These are phyloP conservation scores for Zymoseptoria ardabiliae DNA, from an alignment of 2,329 filamentous ascomycete species.

Conservation along the genomic window DNA sequence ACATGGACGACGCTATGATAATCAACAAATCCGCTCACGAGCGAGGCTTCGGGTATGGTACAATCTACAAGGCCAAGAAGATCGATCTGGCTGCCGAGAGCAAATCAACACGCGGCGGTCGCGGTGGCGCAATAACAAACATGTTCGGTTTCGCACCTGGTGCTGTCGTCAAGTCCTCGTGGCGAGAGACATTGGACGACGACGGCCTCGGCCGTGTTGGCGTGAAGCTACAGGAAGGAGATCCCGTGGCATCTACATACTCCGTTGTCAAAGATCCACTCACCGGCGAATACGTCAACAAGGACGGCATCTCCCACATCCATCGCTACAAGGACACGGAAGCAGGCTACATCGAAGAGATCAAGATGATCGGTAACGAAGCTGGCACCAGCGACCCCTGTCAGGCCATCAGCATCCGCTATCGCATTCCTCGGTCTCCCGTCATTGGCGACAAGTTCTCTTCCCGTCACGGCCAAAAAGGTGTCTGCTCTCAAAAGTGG, in stretches of 20 bases:
- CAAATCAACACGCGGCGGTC: slow-evolving; percentile 39
- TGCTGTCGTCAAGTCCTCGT: slow-evolving; percentile 61
- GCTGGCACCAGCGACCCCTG: slow-evolving; percentile 70
- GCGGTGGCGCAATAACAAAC: slow-evolving; percentile 60
- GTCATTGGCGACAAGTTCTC: slow-evolving; percentile 99
- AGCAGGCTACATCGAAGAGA: slow-evolving; percentile 82
- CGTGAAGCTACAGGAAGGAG: slow-evolving; percentile 67
- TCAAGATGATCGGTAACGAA: slow-evolving; percentile 82
- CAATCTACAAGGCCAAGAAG: slow-evolving; percentile 96
- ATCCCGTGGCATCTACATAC: slow-evolving; percentile 83
- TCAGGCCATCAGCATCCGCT: slow-evolving; percentile 86
- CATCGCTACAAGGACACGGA: slow-evolving; percentile 94
- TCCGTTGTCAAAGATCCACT: slow-evolving; percentile 67
- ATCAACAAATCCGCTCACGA: slow-evolving; percentile 96
- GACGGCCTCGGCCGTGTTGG: slow-evolving; percentile 84
- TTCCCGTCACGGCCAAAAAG: slow-evolving; percentile 95
- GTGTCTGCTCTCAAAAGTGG: slow-evolving; percentile 95
- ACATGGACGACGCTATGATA: slow-evolving; percentile 99
- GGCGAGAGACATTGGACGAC: slow-evolving; percentile 68
- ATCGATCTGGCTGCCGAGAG: slow-evolving; percentile 75
- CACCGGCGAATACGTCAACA: slow-evolving; percentile 72
- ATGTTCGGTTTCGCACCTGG: slow-evolving; percentile 87
- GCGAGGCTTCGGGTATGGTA: slow-evolving; percentile 88
- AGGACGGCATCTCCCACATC: slow-evolving; percentile 77
- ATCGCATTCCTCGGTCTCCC: slow-evolving; percentile 80